Conservation (phyloP, 495 filamentous ascomycete genomes). For the Delitschia confertaspora region DNA sequence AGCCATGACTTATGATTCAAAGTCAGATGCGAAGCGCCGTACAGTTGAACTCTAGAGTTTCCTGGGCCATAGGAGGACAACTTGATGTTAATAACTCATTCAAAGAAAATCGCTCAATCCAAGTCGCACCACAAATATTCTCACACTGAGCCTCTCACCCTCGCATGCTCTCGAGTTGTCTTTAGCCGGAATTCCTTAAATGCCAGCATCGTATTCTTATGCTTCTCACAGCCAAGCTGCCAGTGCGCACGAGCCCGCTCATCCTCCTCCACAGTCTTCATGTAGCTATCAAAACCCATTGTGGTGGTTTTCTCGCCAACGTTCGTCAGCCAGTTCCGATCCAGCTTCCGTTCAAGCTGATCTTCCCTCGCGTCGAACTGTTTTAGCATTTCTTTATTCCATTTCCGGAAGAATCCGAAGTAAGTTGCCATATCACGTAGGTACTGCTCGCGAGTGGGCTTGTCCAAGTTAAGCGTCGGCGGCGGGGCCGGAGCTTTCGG, state of each 20-base stretch:
- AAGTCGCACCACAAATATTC: background rate
- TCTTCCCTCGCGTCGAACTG: slow-evolving; percentile 58
- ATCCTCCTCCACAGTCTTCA: slow-evolving; percentile 56
- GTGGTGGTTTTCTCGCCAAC: slow-evolving; percentile 42
- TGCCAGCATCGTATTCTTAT: slow-evolving; percentile 51
- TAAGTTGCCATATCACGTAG: slow-evolving; percentile 55
- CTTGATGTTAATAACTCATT: too few relatives aligned
- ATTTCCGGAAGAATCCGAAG: slow-evolving; percentile 58
- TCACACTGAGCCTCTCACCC: background rate
- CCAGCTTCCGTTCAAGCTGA: slow-evolving; percentile 23
- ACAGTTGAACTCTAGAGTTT: too few relatives aligned
- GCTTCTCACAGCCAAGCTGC: slow-evolving; percentile 54
- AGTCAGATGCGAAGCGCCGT: too few relatives aligned
- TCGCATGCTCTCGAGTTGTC: slow-evolving; percentile 2
- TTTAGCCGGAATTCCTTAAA: slow-evolving; percentile 43
- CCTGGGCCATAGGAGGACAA: too few relatives aligned
- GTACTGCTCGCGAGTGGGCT: slow-evolving; percentile 48
- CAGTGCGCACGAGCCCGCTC: slow-evolving; percentile 53
- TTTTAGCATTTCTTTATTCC: slow-evolving; percentile 53
- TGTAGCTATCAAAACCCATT: slow-evolving; percentile 50
- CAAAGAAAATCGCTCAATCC: too few relatives aligned
- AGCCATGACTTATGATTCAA: too few relatives aligned
- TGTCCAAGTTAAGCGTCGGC: slow-evolving; percentile 34
- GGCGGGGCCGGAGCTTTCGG: slow-evolving; percentile 47
- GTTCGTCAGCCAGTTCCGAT: slow-evolving; percentile 47